These are phyloP conservation scores for Botryotinia narcissicola DNA, from an alignment of 2,329 filamentous ascomycete genomes.

Conservation along the genomic window DNA sequence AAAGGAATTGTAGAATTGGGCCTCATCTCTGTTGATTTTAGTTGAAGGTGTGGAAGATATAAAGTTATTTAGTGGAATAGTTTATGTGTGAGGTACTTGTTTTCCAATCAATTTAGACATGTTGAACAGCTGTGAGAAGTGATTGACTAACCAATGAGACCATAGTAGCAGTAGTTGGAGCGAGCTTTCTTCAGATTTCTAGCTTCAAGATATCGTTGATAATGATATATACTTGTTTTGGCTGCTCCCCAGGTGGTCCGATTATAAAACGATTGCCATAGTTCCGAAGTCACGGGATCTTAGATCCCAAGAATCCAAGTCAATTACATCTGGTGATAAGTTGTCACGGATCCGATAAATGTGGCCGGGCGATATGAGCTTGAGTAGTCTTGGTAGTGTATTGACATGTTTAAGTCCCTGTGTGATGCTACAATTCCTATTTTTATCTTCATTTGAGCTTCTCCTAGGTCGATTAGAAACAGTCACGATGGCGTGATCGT, in stretches of 20 bases:
- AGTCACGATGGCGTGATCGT: conserved; percentile 11
- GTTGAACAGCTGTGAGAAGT: neutral
- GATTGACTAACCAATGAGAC: neutral
- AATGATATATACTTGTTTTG: too few species aligned
- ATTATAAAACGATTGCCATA: neutral
- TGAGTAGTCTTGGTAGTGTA: neutral
- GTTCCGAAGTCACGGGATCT: too few species aligned
- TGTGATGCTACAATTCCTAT: neutral
- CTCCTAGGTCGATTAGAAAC: neutral
- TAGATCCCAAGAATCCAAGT: too few species aligned
- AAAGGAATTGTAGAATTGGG: neutral
- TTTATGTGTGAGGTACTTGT: neutral
- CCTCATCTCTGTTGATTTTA: neutral
- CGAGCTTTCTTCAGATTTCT: neutral
- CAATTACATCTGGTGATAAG: too few species aligned
- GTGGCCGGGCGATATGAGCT: neutral
- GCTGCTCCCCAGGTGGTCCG: neutral
- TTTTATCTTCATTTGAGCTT: neutral
- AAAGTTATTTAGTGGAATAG: neutral
- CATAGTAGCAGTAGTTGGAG: neutral
- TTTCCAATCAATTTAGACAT: neutral
- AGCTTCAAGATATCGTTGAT: neutral
- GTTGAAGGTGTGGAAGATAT: neutral
- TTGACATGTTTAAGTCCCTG: neutral
- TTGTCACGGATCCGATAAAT: neutral